These are phyloP conservation scores for Leptographium galeiforme DNA, from an alignment of 2,329 filamentous ascomycete genomes.

Conservation along the genomic window DNA sequence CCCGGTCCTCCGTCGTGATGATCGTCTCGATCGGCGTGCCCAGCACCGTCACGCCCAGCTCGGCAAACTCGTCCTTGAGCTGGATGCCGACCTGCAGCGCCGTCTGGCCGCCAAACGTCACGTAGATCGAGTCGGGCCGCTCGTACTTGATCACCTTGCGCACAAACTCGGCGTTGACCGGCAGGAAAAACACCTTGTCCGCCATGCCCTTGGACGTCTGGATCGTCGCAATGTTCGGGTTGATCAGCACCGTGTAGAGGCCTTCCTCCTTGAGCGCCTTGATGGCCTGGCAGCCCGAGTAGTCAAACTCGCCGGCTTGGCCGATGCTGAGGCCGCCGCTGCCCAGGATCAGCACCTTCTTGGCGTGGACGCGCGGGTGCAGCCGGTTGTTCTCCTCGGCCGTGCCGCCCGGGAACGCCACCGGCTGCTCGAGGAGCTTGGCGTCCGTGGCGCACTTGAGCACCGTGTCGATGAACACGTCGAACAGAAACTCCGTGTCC, in stretches of 20 bases:
- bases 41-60: constrained; percentile 81
- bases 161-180: constrained; percentile 92
- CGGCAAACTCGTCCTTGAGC: constrained; percentile 92
- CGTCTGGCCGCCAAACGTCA: constrained; percentile 95
- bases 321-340: constrained; percentile 94
- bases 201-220: constrained; percentile 96
- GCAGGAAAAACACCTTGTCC: constrained; percentile 97
- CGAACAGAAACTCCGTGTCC: constrained; percentile 93
- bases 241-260: constrained; percentile 96
- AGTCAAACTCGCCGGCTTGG: constrained; percentile 96
- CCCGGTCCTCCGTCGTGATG: constrained; percentile 95
- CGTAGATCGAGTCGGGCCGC: constrained; percentile 90
- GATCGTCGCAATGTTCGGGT: constrained; percentile 97
- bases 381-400: constrained; percentile 63
- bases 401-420: constrained; percentile 77
- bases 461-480: constrained; percentile 87
- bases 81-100: constrained; percentile 94
- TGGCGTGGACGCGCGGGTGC: constrained; percentile 69
- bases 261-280: constrained; percentile 97
- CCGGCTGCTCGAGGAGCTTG: constrained; percentile 54
- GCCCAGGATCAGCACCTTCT: constrained; percentile 90
- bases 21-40: constrained; percentile 97
- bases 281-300: constrained; percentile 95
- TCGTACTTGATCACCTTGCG: constrained; percentile 95
- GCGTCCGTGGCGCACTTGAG: constrained; percentile 54